phyloP scores from a whole-genome alignment of 2,329 filamentous ascomycete species.

The Diaporthe australafricana region DNA sequence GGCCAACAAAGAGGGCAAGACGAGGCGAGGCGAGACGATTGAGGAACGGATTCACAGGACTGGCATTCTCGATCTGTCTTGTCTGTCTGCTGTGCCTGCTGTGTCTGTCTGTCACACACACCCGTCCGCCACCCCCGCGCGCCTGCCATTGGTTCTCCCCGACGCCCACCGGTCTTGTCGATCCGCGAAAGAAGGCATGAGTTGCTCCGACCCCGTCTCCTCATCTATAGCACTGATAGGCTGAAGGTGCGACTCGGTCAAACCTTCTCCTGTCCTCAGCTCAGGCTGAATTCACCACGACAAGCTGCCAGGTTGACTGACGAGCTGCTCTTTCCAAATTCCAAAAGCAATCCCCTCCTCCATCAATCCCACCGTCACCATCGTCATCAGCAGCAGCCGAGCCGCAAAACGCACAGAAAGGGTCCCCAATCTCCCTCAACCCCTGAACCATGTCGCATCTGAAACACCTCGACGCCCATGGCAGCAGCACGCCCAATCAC shows the following conservation, averaged over 20 bases:
- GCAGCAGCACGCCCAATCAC: conserved; percentile 10
- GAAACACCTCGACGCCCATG: conserved; percentile 12
- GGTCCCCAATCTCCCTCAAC: conserved; percentile 17
- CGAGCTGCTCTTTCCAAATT: not conserved
- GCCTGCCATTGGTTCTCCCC: not conserved
- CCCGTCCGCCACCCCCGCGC: not conserved
- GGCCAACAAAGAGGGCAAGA: no score
- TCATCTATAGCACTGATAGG: not conserved
- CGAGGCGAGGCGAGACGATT: not conserved
- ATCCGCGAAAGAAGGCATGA: conserved; percentile 8
- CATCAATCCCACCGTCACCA: not conserved
- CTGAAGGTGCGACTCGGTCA: not conserved
- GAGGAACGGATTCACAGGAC: not conserved
- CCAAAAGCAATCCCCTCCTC: not conserved
- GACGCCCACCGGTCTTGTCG: conserved; percentile 18
- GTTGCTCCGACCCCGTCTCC: not conserved
- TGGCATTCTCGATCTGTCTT: no score
- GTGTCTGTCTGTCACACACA: not conserved
- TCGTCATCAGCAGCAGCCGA: conserved; percentile 19
- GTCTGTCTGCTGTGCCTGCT: no score
- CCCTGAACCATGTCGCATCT: conserved; percentile 26
- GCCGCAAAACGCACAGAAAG: conserved; percentile 23
- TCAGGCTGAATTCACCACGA: no score
- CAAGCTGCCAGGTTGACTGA: not conserved
- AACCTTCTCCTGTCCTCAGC: not conserved